A percentile compares a stretch with the other conserved stretches of the same genome.
Conservation (phyloP, 2,329 filamentous ascomycete species). For the Teratosphaeria viscida region DNA sequence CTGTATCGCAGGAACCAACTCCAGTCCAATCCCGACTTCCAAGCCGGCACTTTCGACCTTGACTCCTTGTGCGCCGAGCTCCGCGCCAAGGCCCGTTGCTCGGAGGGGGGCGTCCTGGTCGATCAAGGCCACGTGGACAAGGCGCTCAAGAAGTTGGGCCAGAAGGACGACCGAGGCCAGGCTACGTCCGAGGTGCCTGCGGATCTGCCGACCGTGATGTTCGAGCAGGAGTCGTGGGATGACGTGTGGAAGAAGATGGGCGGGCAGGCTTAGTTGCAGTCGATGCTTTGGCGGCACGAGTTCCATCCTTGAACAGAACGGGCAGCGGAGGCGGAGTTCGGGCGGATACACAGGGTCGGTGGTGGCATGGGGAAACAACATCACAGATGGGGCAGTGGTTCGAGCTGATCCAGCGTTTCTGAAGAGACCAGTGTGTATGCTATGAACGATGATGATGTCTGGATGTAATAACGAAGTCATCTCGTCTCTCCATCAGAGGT, state of each 20-base stretch:
- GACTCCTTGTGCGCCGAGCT: conserved; percentile 87
- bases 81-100: conserved; percentile 91
- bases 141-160: conserved; percentile 35
- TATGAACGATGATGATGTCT: neutral
- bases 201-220: conserved; percentile 10
- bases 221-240: conserved; percentile 20
- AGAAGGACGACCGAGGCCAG: conserved; percentile 20
- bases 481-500: neutral
- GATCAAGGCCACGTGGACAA: conserved; percentile 78
- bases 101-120: conserved; percentile 79
- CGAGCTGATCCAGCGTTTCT: neutral
- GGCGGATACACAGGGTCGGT: neutral
- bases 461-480: neutral
- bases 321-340: neutral
- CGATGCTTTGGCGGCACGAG: neutral
- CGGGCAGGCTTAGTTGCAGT: neutral
- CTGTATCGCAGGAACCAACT: conserved; percentile 64
- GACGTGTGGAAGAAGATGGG: conserved; percentile 16
- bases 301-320: neutral
- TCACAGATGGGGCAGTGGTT: neutral
- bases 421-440: neutral
- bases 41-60: conserved; percentile 84
- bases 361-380: neutral
- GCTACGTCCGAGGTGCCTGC: conserved; percentile 1
- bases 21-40: conserved; percentile 76